A percentile compares a stretch with the other conserved stretches of the same genome.
Evolutionary conservation across 1,284 basidiomycete genomes (phyloP).

Genomic region (Rhodotorula sp.): DNA sequence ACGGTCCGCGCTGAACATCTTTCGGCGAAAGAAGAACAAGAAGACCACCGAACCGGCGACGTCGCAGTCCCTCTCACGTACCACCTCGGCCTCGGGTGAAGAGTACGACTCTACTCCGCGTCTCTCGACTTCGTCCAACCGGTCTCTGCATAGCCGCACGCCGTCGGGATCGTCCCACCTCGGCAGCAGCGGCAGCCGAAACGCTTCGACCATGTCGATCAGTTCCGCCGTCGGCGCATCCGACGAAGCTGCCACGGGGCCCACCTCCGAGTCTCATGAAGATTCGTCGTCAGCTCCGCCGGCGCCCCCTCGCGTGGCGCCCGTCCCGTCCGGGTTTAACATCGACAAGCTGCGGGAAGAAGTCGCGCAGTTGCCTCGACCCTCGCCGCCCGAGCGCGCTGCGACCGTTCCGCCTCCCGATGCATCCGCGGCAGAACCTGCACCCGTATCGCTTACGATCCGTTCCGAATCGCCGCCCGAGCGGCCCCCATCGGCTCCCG

Average conservation of each 20-base stretch:
- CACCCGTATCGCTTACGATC: too few species aligned
- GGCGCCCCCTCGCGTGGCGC: neutral
- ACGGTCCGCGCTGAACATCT: conserved; percentile 51
- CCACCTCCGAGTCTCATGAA: neutral
- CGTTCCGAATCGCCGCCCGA: neutral
- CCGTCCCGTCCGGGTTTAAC: conserved; percentile 24
- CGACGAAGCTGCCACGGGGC: neutral
- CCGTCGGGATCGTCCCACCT: neutral
- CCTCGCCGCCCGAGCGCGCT: conserved; percentile 12
- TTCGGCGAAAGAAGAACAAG: conserved; percentile 47
- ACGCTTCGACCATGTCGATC: conserved; percentile 13
- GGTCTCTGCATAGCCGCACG: conserved; percentile 1
- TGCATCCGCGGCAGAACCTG: neutral
- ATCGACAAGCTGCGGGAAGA: conserved; percentile 34
- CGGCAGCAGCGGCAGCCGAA: conserved; percentile 2
- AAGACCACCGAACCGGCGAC: conserved; percentile 2
- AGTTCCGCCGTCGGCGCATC: neutral
- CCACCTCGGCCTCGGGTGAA: conserved; percentile 23
- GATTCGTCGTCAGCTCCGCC: neutral
- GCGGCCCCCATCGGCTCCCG: conserved; percentile 15
- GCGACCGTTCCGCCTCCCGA: conserved; percentile 8
- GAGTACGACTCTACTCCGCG: conserved; percentile 44
- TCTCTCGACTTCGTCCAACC: conserved; percentile 11
- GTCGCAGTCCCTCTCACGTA: conserved; percentile 28
- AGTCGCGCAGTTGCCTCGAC: conserved; percentile 29